Base-by-base conservation (phyloP, 805 yeast genomes). In the baker's yeast (Saccharomyces cerevisiae) region DNA sequence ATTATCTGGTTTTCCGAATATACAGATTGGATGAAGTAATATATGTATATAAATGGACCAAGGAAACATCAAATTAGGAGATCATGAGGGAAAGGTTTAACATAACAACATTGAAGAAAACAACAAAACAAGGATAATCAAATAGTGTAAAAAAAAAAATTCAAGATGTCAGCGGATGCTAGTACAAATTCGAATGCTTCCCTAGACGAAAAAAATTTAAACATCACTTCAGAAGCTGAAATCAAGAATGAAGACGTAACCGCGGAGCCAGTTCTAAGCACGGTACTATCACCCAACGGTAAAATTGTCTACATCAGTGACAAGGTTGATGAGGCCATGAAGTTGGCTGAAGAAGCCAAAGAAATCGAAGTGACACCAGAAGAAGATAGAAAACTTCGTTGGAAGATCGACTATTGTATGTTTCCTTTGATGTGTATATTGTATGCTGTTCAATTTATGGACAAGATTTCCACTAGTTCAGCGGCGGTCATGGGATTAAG, bases 391-490 rank as follows among this genome's bases (percentile, higher is more conserved):
- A 67, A 60, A 53, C 63, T 77, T 47, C 60, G 72, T 57, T 62
- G 81, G 61, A 83, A 82, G 61, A 76, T 81, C 27, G 87, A 83
- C 62, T 47, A 75, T 21, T 75, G 66, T 55, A 57, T 83, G 57
- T 66, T 80, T 60, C 83, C 87, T 1, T 54, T 81, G 51, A 70
- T 82, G 68, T 76, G 78, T 57, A 53, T 76, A 26, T 60, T 79
- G 27, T 79, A 79, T 66, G 73, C 79, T 13, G 65, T 77, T 22
- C 86, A 82, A 66, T 79, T 73, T 58, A 79, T 83, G 82, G 89
- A 83, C 68, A 83, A 83, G 63, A 68, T 72, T 22, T 70, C 85
- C 3, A 76, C 73, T 49, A 71, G 80, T 24, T 77, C 75, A 48
- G 81, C 84, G 1, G 75, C 83, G 5, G 76, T 82, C 41, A 73